Evolutionary conservation across 331 rosid species (phyloP).

Genomic region (Quercus phellos): DNA sequence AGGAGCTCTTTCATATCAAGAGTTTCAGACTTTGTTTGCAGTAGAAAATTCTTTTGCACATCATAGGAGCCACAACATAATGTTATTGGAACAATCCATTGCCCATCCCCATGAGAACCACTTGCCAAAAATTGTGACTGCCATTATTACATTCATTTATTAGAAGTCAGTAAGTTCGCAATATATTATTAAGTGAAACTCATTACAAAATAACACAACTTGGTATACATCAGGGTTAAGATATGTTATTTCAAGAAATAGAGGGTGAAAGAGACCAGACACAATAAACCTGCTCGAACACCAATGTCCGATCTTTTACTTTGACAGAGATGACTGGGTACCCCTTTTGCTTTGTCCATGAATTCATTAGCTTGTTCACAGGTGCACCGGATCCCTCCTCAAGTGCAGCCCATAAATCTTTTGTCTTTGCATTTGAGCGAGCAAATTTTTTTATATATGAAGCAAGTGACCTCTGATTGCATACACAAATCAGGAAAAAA

Average conservation of each 20-base stretch:
- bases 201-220: background rate
- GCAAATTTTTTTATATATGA: constrained; percentile 41
- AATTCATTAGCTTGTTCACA: constrained; percentile 43
- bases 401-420: constrained; percentile 51
- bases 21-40: constrained; percentile 30
- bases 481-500: background rate
- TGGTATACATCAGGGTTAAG: background rate
- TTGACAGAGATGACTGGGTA: constrained; percentile 42
- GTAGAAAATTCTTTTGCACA: constrained; percentile 34
- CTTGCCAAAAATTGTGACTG: constrained; percentile 43
- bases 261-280: background rate
- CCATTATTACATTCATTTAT: constrained; percentile 6
- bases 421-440: constrained; percentile 46
- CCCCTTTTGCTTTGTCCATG: constrained; percentile 54
- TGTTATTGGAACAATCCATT: constrained; percentile 51
- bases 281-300: constrained; percentile 36
- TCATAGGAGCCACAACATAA: constrained; percentile 42
- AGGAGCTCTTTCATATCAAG: constrained; percentile 26
- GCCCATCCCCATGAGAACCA: constrained; percentile 43
- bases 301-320: constrained; percentile 33
- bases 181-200: background rate
- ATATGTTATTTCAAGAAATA: background rate
- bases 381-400: constrained; percentile 51
- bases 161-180: background rate
- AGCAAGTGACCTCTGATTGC: constrained; percentile 46